Evolutionary conservation across 257 asterid genomes (phyloP).

Genomic region (Striga asiatica): DNA sequence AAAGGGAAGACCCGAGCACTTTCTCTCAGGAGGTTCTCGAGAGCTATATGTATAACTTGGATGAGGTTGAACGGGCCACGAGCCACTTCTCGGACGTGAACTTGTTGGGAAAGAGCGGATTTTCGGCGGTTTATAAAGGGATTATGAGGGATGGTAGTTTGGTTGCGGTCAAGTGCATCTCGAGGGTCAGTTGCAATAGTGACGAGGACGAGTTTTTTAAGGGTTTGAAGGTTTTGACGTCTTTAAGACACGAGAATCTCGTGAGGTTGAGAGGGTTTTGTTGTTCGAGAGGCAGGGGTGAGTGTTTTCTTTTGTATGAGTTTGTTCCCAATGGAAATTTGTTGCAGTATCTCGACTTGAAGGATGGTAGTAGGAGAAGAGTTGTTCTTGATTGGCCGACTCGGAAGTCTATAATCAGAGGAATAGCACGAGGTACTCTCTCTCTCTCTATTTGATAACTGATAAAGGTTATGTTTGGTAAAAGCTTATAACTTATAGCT

Average conservation of each 20-base stretch:
- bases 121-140: slow-evolving; percentile 74
- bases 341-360: slow-evolving; percentile 60
- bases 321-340: slow-evolving; percentile 74
- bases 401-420: slow-evolving; percentile 59
- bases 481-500: no score
- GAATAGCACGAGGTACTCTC: slow-evolving; percentile 74
- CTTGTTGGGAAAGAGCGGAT: slow-evolving; percentile 72
- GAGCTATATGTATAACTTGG: slow-evolving; percentile 72
- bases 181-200: slow-evolving; percentile 82
- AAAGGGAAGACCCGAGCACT: slow-evolving; percentile 40
- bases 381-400: slow-evolving; percentile 71
- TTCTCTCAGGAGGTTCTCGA: slow-evolving; percentile 77
- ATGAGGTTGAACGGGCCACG: slow-evolving; percentile 87
- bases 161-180: slow-evolving; percentile 82
- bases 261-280: slow-evolving; percentile 86
- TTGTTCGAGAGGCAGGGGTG: slow-evolving; percentile 90
- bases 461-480: no score
- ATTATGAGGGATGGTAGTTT: slow-evolving; percentile 63
- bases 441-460: not conserved
- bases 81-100: slow-evolving; percentile 70
- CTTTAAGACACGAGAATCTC: slow-evolving; percentile 74
- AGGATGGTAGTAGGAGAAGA: slow-evolving; percentile 32
- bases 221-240: slow-evolving; percentile 64
- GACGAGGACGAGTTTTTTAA: slow-evolving; percentile 71
- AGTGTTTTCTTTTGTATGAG: slow-evolving; percentile 83